phyloP scores from a whole-genome alignment of 495 filamentous ascomycete species.

The Tuber calosporum region DNA sequence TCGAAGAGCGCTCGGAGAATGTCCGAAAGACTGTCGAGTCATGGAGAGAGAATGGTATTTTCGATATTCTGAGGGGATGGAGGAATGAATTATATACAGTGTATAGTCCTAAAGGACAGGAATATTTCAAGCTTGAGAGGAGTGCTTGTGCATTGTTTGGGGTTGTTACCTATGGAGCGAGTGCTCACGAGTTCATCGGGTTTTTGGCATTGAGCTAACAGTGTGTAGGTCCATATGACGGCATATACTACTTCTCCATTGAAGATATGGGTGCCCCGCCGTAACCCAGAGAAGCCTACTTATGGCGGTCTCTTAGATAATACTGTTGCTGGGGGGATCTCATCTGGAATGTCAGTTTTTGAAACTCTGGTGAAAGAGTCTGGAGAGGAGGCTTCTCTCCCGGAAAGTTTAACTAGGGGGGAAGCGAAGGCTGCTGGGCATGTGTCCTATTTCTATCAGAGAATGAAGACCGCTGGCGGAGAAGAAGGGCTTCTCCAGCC shows the following conservation, averaged over 20 bases:
- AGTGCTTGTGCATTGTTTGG: slow-evolving; percentile 74
- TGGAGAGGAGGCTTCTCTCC: slow-evolving; percentile 81
- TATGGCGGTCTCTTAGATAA: slow-evolving; percentile 89
- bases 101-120: slow-evolving; percentile 54
- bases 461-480: slow-evolving; percentile 69
- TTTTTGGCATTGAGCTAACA: neutral
- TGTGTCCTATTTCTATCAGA: slow-evolving; percentile 77
- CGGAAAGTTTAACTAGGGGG: slow-evolving; percentile 59
- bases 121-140: slow-evolving; percentile 69
- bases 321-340: slow-evolving; percentile 83
- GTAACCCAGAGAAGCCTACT: slow-evolving; percentile 69
- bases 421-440: slow-evolving; percentile 56
- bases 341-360: slow-evolving; percentile 64
- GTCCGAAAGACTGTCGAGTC: slow-evolving; percentile 55
- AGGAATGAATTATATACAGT: slow-evolving; percentile 81
- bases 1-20: slow-evolving; percentile 53
- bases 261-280: slow-evolving; percentile 75
- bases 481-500: slow-evolving; percentile 84
- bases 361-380: slow-evolving; percentile 80
- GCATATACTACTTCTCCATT: slow-evolving; percentile 58
- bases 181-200: slow-evolving; percentile 22
- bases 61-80: slow-evolving; percentile 74
- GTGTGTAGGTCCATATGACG: slow-evolving; percentile 61
- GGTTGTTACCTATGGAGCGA: slow-evolving; percentile 69
- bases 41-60: slow-evolving; percentile 58